phyloP scores from a whole-genome alignment of 75 land plant species.

The Picea sitchensis region DNA sequence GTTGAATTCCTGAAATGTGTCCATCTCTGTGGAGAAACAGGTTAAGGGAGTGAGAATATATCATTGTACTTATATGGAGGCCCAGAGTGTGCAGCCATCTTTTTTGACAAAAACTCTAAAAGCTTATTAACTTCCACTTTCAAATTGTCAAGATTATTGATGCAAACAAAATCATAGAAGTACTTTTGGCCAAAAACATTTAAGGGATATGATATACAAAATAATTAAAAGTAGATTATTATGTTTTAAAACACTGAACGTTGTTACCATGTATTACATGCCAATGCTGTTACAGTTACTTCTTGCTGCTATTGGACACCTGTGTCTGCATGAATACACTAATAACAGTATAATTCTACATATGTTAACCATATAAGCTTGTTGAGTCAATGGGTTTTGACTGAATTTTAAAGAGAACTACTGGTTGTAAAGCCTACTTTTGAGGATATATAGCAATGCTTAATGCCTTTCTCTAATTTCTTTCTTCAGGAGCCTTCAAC shows the following conservation, averaged over 20 bases:
- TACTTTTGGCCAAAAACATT: neutral
- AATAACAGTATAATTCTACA: neutral
- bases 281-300: neutral
- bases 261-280: neutral
- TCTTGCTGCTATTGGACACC: neutral
- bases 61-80: neutral
- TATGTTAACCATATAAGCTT: neutral
- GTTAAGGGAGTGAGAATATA: neutral
- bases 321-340: no score
- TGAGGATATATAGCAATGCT: neutral
- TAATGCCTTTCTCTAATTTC: neutral
- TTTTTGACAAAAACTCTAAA: neutral
- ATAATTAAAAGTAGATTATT: neutral
- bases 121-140: neutral
- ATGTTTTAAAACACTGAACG: neutral
- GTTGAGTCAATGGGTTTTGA: neutral
- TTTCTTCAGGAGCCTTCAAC: neutral
- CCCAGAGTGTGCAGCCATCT: neutral
- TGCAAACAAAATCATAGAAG: neutral
- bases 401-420: neutral
- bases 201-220: neutral
- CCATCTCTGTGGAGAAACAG: neutral
- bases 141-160: neutral
- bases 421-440: neutral
- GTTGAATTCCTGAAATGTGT: neutral